phyloP scores from a whole-genome alignment of 345 rosid genomes.

The Cardiospermum halicacabum region DNA sequence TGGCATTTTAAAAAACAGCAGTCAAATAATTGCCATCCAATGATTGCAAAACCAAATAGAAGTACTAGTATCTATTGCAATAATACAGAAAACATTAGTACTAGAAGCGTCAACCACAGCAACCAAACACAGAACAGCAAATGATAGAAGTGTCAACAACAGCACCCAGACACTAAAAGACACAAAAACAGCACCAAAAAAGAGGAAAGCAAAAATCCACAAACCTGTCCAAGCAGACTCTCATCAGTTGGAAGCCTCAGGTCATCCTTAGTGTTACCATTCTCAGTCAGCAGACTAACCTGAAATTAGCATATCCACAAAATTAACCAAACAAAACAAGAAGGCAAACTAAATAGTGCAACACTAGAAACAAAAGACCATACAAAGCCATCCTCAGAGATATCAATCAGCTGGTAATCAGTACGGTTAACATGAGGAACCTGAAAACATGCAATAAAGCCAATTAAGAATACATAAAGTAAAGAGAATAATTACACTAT shows the following conservation, averaged over 20 bases:
- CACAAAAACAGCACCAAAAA: slow-evolving; percentile 3
- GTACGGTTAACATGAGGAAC: slow-evolving; percentile 71
- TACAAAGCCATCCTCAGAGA: slow-evolving; percentile 82
- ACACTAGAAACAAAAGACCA: slow-evolving; percentile 7
- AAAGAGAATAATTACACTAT: background rate
- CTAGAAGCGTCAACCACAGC: background rate
- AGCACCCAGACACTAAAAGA: background rate
- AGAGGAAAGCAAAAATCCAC: background rate
- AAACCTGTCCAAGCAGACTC: slow-evolving; percentile 49
- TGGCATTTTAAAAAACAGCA: background rate
- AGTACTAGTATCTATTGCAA: too few relatives aligned
- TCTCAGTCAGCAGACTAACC: slow-evolving; percentile 73
- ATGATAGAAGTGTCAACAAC: background rate
- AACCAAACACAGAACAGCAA: background rate
- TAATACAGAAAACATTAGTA: background rate
- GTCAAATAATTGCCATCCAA: too few relatives aligned
- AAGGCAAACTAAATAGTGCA: background rate
- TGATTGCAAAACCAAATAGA: too few relatives aligned
- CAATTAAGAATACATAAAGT: background rate
- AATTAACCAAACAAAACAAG: background rate
- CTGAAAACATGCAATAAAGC: slow-evolving; percentile 21
- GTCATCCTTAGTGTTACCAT: slow-evolving; percentile 70
- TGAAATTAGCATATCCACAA: slow-evolving; percentile 14
- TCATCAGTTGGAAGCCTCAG: slow-evolving; percentile 78
- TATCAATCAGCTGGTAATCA: slow-evolving; percentile 79